These are phyloP conservation scores for Irpex sp. DNA, from an alignment of 1,284 basidiomycete species.

Conservation along the genomic window DNA sequence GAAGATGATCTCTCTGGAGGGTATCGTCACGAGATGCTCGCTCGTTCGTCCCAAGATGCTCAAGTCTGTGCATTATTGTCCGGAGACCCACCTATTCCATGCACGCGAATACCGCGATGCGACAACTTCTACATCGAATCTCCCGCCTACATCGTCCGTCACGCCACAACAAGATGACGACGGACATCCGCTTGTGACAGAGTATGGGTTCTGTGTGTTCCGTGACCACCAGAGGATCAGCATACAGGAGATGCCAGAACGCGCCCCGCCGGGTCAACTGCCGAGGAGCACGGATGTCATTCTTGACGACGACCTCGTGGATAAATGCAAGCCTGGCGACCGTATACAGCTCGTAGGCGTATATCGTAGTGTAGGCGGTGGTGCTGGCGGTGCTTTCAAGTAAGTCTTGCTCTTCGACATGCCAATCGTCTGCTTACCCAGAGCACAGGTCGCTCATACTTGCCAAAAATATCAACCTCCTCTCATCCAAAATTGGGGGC, in stretches of 20 bases:
- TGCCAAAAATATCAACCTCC: conserved; percentile 94
- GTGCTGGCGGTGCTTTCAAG: conserved; percentile 88
- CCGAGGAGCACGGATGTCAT: conserved; percentile 96
- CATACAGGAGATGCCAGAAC: conserved; percentile 99
- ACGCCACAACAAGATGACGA: conserved; percentile 91
- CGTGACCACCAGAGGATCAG: conserved; percentile 96
- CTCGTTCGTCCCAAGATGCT: conserved; percentile 98
- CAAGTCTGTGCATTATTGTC: conserved; percentile 94
- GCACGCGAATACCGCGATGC: conserved; percentile 91
- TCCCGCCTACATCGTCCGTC: conserved; percentile 87
- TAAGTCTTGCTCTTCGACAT: conserved; percentile 36
- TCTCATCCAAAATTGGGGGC: conserved; percentile 94
- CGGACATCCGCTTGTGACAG: conserved; percentile 82
- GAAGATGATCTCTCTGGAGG: conserved; percentile 96
- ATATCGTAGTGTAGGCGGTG: conserved; percentile 91
- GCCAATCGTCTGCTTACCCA: not conserved
- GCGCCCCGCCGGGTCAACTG: conserved; percentile 94
- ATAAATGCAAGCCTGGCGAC: conserved; percentile 97
- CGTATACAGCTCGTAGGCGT: conserved; percentile 95
- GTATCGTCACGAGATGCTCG: conserved; percentile 97
- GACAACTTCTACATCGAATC: conserved; percentile 78
- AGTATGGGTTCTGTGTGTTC: conserved; percentile 91
- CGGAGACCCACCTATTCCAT: conserved; percentile 81
- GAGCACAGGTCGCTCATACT: conserved; percentile 79
- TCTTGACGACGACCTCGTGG: conserved; percentile 94